Evolutionary conservation across 805 yeast genomes (phyloP), one percentile per base, ranked within the genome.

Genomic region (Candida dajiaensis): DNA sequence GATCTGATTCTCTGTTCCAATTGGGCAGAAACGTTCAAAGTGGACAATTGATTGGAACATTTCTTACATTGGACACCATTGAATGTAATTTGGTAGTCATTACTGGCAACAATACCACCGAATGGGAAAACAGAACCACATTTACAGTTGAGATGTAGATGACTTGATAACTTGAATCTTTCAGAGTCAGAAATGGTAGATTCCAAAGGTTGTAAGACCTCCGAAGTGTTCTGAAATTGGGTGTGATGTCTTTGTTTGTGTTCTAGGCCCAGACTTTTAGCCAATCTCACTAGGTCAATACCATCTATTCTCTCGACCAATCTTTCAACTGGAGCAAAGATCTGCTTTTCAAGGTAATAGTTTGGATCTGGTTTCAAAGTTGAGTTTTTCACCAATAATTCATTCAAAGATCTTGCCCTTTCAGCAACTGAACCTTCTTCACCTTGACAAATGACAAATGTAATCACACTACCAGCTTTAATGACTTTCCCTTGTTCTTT

Each of bases 271-370:
- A 94, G 71, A 3, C 83, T 73, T 40, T 75, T 73, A 4, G 96
- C 95, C 36, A 94, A 72, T 54, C 94, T 76, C 42, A 81, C 79
- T 57, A 81, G 73, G 60, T 92, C 97, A 51, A 85, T 76, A 38
- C 98, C 97, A 53, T 89, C 95, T 45, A 94, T 81, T 50, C 84
- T 78, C 54, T 84, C 95, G 38, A 92, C 70, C 44, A 94, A 71
- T 66, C 99, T 80, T 61, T 88, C 95, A 10, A 94, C 81, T 4
- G 97, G 97, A 2, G 95, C 89, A 57, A 85, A 80, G 10, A 94
- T 77, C 66, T 94, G 99, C 63, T 89, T 86, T 53, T 83, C 94
- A 55, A 92, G 70, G 63, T 94, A 94, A 61, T 77, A 90, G 36
- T 71, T 73, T 1, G 86, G 75, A 65, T 94, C 99, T 1, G 94